phyloP scores from a whole-genome alignment of 441 rosid genomes.

The Gossypium davidsonii region DNA sequence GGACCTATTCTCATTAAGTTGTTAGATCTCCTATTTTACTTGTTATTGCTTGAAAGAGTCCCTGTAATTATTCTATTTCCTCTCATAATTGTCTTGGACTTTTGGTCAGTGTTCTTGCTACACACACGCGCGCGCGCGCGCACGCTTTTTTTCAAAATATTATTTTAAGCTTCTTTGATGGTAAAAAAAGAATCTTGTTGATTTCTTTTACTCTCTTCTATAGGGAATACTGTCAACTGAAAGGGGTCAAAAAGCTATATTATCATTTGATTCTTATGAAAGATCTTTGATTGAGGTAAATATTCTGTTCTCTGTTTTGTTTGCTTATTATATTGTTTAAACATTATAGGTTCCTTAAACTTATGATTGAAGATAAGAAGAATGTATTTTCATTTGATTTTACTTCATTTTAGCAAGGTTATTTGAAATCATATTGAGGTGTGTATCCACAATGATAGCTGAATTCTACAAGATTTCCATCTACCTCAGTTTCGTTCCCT shows the following conservation, averaged over 20 bases:
- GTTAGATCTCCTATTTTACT: background rate
- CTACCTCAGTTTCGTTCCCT: background rate
- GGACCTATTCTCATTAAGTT: background rate
- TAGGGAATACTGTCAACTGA: slow-evolving; percentile 98
- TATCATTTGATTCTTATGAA: slow-evolving; percentile 62
- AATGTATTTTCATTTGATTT: background rate
- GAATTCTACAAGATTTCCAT: background rate
- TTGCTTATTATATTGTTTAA: background rate
- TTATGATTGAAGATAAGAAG: background rate
- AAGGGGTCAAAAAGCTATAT: slow-evolving; percentile 72
- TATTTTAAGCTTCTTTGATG: slow-evolving; percentile 1
- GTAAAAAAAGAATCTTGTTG: background rate
- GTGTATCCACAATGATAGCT: background rate
- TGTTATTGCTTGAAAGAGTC: background rate
- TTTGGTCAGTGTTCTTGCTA: background rate
- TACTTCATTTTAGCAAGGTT: background rate
- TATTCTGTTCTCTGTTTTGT: slow-evolving; percentile 13
- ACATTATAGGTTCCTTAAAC: background rate
- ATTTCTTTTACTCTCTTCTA: background rate
- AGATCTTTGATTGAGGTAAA: slow-evolving; percentile 82
- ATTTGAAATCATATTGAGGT: background rate
- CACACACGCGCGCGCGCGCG: background rate
- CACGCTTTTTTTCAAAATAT: background rate
- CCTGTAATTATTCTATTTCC: background rate
- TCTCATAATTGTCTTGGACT: background rate